Base-by-base conservation (phyloP, 495 filamentous ascomycete genomes). In the Chlorociboria aeruginascens region DNA sequence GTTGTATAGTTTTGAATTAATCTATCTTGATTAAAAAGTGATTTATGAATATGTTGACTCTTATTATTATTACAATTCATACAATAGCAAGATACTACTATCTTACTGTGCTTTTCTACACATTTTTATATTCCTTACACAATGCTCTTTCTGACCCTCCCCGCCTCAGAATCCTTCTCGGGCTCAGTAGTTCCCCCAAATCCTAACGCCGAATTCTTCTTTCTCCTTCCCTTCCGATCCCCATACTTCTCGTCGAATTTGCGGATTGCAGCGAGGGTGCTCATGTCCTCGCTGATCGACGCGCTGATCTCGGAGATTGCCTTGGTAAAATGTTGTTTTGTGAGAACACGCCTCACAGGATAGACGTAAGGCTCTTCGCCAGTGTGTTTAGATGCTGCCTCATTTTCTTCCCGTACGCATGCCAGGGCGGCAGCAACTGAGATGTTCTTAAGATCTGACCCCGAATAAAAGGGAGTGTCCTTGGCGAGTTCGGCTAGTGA, bases 201-300 rank as follows among this genome's bases (percentile, higher is more conserved):
- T 7, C 85, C 85, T 62, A 82, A 81, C 0, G 64, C 66, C 39
- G 61, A 63, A 10, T 51, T 43, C 56, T 64, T 72, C 64, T 78
- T 85, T 68, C 79, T 81, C 56, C 74, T 74, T 6, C 80, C 77
- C 43, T 80, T 86, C n/a, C 83, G 77, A 67, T 96, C 89, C 16
- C 92, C 92, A 64, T 85, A 98, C 60, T 89, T 86, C 68, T 93
- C 86, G 61, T 98, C 93, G 63, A 97, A 98, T 68, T 95, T 94
- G 44, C 84, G 71, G 52, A 98, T 95, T 17, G 86, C 86, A 46
- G 74, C 73, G 45, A 98, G 66, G 32, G 76, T 84, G 32, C 81
- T 73, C 92, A 96, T 98, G 54, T 98, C 92, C 63, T 96, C 92
- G 50, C 81, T 88, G 49, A 95, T 89, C 52, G 86, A 94, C 0